Evolutionary conservation across 2,329 filamentous ascomycete genomes (phyloP).

Genomic region (Dothidotthia symphoricarpi): DNA sequence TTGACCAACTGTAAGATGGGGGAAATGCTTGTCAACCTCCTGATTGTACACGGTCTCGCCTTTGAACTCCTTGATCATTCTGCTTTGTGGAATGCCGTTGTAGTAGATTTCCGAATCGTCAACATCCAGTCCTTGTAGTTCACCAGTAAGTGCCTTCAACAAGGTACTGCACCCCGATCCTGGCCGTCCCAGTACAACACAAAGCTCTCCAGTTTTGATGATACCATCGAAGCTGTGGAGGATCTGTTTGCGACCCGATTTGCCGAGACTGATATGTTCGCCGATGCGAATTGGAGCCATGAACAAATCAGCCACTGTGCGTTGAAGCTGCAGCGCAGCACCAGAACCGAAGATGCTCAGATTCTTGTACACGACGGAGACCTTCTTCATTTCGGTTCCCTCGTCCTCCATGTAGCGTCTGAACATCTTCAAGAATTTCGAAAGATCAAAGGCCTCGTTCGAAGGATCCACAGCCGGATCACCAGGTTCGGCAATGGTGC

Average conservation of each 20-base stretch:
- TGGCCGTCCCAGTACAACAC: conserved; percentile 49
- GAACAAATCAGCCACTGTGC: conserved; percentile 62
- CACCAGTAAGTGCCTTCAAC: conserved; percentile 61
- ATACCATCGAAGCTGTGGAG: conserved; percentile 55
- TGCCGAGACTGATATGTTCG: conserved; percentile 53
- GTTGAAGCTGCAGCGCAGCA: conserved; percentile 65
- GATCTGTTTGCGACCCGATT: conserved; percentile 55
- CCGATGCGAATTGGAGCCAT: conserved; percentile 57
- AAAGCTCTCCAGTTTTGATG: conserved; percentile 51
- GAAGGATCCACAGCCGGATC: conserved; percentile 55
- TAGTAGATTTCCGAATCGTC: conserved; percentile 60
- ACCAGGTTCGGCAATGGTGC: conserved; percentile 30
- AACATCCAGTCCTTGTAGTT: conserved; percentile 58
- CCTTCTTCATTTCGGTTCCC: conserved; percentile 53
- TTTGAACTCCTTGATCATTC: conserved; percentile 50
- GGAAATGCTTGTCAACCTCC: conserved; percentile 55
- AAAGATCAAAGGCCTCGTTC: conserved; percentile 53
- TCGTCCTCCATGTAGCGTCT: conserved; percentile 55
- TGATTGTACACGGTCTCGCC: conserved; percentile 49
- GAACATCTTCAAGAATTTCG: conserved; percentile 53
- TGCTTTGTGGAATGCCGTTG: conserved; percentile 51
- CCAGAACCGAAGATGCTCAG: conserved; percentile 67
- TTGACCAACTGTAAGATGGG: conserved; percentile 55
- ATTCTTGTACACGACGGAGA: conserved; percentile 64
- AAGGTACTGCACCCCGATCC: conserved; percentile 64